A percentile compares a stretch with the other conserved stretches of the same genome.
These are phyloP conservation scores for Geranium brycei DNA, from an alignment of 345 rosid species.

Conservation along the genomic window DNA sequence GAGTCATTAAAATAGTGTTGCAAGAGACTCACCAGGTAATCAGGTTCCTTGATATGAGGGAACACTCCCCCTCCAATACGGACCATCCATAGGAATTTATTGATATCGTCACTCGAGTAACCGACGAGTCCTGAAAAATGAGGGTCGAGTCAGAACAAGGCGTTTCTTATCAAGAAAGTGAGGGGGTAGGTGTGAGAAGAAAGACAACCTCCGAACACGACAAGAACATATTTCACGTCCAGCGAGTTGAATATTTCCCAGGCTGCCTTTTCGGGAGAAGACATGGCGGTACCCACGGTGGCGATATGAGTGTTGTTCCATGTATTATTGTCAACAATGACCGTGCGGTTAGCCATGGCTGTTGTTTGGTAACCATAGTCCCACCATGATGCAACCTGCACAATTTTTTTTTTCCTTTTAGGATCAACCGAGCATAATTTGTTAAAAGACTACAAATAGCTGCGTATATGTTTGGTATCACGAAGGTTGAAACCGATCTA, in stretches of 20 bases:
- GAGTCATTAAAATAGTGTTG: not conserved
- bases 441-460: too few species aligned
- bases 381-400: conserved; percentile 99
- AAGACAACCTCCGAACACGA: conserved; percentile 89
- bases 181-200: conserved; percentile 8
- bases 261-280: conserved; percentile 98
- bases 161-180: not conserved
- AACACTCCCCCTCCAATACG: conserved; percentile 98
- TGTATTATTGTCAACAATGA: conserved; percentile 94
- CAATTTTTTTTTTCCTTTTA: not conserved
- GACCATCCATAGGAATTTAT: conserved; percentile 99
- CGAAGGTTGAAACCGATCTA: too few species aligned
- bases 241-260: conserved; percentile 95
- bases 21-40: conserved; percentile 52
- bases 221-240: conserved; percentile 97
- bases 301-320: conserved; percentile 99
- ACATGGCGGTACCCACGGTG: conserved; percentile 99
- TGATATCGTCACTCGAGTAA: conserved; percentile 96
- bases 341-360: conserved; percentile 98
- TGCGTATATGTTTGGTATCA: too few species aligned
- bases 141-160: conserved; percentile 19
- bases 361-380: conserved; percentile 99
- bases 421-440: not conserved
- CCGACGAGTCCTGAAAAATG: conserved; percentile 71
- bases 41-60: conserved; percentile 96